Conservation (phyloP, 2,329 filamentous ascomycete genomes). For the Alternaria hordeiaustralica region DNA sequence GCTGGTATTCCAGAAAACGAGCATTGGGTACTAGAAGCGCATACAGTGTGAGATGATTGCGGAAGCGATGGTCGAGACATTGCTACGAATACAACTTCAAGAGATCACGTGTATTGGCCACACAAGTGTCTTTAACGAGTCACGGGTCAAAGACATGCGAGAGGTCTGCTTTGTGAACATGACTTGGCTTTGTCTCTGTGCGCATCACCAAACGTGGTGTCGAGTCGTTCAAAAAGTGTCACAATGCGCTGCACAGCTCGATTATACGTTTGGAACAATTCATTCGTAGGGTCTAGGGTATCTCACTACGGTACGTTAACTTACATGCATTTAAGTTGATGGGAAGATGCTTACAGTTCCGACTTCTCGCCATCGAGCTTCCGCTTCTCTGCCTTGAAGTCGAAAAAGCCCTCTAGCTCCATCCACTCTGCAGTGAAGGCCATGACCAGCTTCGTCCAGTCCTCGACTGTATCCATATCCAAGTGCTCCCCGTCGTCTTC, state of each 20-base stretch:
- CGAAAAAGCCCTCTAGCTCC: constrained; percentile 60
- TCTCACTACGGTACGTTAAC: constrained; percentile 38
- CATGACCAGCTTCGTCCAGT: constrained; percentile 86
- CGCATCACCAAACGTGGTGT: background rate
- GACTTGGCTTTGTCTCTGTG: constrained; percentile 8
- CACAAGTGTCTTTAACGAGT: background rate
- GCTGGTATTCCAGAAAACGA: background rate
- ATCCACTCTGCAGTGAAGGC: constrained; percentile 94
- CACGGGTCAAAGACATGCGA: background rate
- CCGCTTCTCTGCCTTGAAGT: constrained; percentile 28
- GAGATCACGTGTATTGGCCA: background rate
- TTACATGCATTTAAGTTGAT: constrained; percentile 5
- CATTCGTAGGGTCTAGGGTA: constrained; percentile 32
- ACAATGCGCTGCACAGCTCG: background rate
- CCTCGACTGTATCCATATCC: constrained; percentile 79
- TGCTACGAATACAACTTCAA: background rate
- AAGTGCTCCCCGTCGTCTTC: constrained; percentile 85
- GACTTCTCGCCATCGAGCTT: constrained; percentile 32
- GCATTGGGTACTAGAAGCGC: background rate
- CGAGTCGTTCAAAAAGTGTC: background rate
- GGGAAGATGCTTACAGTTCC: constrained; percentile 46
- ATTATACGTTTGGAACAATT: background rate
- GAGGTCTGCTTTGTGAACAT: background rate
- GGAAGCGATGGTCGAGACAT: background rate
- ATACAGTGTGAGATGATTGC: background rate